Evolutionary conservation across 2,329 filamentous ascomycete species (phyloP).

Genomic region (Juglanconis oblonga): DNA sequence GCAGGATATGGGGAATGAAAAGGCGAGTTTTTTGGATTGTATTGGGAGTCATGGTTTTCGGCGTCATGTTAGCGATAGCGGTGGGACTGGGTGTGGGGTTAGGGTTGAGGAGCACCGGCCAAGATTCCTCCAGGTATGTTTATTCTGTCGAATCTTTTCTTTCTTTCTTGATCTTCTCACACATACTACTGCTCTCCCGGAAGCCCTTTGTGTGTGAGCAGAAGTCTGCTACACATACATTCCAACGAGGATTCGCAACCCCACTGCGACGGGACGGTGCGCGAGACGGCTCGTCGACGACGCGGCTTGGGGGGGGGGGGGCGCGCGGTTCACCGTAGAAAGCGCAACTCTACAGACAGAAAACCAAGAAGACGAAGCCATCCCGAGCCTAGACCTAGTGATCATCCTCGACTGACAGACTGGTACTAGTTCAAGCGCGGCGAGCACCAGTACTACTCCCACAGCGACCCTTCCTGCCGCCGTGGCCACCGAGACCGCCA

Average conservation of each 20-base stretch:
- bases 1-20: conserved; percentile 29
- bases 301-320: no score
- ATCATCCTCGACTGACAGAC: not conserved
- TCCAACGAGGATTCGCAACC: no score
- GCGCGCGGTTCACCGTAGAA: no score
- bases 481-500: conserved; percentile 14
- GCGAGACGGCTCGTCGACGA: conserved; percentile 3
- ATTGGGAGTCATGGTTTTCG: conserved; percentile 26
- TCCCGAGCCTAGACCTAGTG: not conserved
- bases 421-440: not conserved
- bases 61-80: conserved; percentile 29
- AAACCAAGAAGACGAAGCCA: not conserved
- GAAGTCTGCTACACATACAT: no score
- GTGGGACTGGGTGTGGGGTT: conserved; percentile 32
- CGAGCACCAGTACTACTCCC: not conserved
- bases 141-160: not conserved
- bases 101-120: conserved; percentile 14
- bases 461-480: conserved; percentile 13
- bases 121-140: not conserved
- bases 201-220: no score
- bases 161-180: not conserved
- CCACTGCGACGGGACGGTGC: not conserved
- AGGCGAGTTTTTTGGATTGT: conserved; percentile 27
- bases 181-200: not conserved
- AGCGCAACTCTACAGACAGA: not conserved